These are phyloP conservation scores for Candida mesenterica DNA, from an alignment of 1,139 yeast genomes.

Conservation along the genomic window DNA sequence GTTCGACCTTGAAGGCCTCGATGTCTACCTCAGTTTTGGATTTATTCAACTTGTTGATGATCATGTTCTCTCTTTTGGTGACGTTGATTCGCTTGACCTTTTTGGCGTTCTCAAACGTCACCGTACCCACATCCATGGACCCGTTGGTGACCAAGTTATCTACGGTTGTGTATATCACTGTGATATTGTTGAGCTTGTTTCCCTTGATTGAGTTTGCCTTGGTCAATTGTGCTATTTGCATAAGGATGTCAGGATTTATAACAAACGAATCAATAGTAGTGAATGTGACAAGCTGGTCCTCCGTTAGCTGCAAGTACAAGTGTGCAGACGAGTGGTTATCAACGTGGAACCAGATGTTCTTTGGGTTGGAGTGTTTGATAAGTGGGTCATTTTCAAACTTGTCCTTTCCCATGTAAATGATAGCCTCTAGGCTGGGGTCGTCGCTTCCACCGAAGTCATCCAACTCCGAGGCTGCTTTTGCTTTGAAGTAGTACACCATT, in stretches of 20 bases:
- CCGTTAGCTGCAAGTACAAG: conserved; percentile 61
- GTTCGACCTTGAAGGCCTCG: conserved; percentile 52
- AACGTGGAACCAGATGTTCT: conserved; percentile 82
- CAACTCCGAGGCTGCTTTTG: conserved; percentile 23
- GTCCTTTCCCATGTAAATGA: conserved; percentile 72
- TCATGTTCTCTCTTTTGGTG: conserved; percentile 57
- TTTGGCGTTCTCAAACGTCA: conserved; percentile 60
- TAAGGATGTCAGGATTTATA: conserved; percentile 52
- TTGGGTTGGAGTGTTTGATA: conserved; percentile 66
- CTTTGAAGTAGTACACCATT: conserved; percentile 64
- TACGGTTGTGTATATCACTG: conserved; percentile 77
- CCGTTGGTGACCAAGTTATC: conserved; percentile 68
- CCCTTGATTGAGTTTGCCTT: conserved; percentile 82
- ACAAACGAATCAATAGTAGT: conserved; percentile 31
- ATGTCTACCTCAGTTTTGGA: conserved; percentile 50
- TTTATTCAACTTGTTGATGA: conserved; percentile 64
- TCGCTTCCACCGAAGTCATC: conserved; percentile 30
- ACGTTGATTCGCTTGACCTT: conserved; percentile 56
- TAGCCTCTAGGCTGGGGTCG: conserved; percentile 22
- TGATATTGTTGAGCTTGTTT: conserved; percentile 66
- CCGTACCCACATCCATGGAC: conserved; percentile 83
- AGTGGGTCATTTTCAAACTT: conserved; percentile 74
- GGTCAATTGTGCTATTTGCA: conserved; percentile 71
- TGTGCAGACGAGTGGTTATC: conserved; percentile 82
- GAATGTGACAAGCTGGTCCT: conserved; percentile 32